Conservation (phyloP, 2,329 filamentous ascomycete species). For the Aspergillus ruber region DNA sequence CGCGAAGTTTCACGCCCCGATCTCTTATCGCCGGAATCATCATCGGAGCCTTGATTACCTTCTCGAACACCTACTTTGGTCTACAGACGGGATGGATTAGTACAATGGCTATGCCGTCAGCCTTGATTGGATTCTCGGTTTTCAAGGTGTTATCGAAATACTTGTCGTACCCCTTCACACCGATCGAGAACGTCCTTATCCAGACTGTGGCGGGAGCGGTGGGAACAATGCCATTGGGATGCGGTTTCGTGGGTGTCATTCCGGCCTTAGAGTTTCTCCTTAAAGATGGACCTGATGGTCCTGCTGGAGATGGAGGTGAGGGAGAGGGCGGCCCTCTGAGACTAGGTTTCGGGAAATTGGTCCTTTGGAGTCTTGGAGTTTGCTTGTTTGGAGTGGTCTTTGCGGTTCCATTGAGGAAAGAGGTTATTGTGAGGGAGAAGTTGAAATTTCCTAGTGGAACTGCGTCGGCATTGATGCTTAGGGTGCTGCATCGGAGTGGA, state of each 20-base stretch:
- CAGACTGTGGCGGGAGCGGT: conserved; percentile 94
- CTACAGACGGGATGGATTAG: conserved; percentile 79
- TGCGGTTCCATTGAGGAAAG: conserved; percentile 79
- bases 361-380: conserved; percentile 85
- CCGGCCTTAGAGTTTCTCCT: conserved; percentile 87
- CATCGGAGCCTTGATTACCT: conserved; percentile 87
- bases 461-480: conserved; percentile 88
- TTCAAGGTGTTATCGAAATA: conserved; percentile 73
- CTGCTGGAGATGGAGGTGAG: conserved; percentile 61
- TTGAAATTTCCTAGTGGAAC: conserved; percentile 93
- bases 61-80: conserved; percentile 99
- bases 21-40: conserved; percentile 71
- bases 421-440: conserved; percentile 89
- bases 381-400: conserved; percentile 98
- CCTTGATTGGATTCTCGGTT: conserved; percentile 87
- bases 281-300: conserved; percentile 68
- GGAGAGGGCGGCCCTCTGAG: conserved; percentile 73
- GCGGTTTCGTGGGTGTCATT: conserved; percentile 91
- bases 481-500: conserved; percentile 68
- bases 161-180: conserved; percentile 75
- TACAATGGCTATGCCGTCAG: conserved; percentile 95
- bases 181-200: conserved; percentile 92
- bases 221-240: conserved; percentile 92
- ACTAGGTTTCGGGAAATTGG: conserved; percentile 67
- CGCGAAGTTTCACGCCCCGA: conserved; percentile 71